phyloP scores from a whole-genome alignment of 116 monocot genomes.

The Iris pallida region DNA sequence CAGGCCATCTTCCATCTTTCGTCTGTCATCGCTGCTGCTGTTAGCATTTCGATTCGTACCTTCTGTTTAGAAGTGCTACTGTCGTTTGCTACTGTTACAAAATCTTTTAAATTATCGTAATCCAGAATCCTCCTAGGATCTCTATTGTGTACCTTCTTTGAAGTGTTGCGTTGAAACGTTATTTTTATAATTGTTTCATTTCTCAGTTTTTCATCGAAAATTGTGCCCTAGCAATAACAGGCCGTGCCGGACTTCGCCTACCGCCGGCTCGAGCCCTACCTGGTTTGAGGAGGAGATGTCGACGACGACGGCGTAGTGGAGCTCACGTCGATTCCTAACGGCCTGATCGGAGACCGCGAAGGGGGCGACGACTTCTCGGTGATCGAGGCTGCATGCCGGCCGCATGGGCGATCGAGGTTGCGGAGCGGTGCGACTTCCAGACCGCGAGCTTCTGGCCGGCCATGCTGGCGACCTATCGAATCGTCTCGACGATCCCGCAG shows the following conservation, averaged over 20 bases:
- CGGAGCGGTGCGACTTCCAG: conserved; percentile 18
- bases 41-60: too few species aligned
- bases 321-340: conserved; percentile 19
- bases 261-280: conserved; percentile 23
- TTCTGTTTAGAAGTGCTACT: too few species aligned
- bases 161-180: too few species aligned
- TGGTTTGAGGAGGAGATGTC: too few species aligned
- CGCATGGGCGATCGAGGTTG: conserved; percentile 62
- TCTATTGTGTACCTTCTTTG: too few species aligned
- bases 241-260: conserved; percentile 56
- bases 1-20: too few species aligned
- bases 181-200: too few species aligned
- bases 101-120: too few species aligned
- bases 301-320: neutral
- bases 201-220: too few species aligned
- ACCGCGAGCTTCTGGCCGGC: conserved; percentile 74
- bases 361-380: conserved; percentile 24
- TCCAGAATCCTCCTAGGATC: too few species aligned
- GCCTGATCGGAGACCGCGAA: conserved; percentile 10
- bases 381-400: conserved; percentile 55
- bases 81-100: too few species aligned
- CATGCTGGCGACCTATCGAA: conserved; percentile 50
- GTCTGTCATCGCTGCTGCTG: too few species aligned
- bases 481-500: conserved; percentile 45
- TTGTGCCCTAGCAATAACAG: conserved; percentile 19